Evolutionary conservation across 306 rosid species (phyloP), one percentile per base, ranked within the genome.

Genomic region (Vicia sativa): DNA sequence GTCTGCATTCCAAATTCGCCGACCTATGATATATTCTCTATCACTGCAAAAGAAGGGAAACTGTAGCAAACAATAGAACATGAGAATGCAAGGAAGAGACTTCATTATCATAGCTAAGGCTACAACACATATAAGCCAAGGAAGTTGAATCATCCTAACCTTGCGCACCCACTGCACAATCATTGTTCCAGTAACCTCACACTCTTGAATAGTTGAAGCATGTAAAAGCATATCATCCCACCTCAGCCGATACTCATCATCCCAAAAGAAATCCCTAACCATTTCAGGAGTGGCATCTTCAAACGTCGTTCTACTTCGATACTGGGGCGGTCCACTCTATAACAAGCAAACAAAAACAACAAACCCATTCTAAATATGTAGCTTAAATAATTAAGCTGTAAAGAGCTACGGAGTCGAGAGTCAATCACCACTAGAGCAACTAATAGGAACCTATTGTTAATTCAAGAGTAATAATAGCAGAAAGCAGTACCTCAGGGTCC

Each of bases 1-100:
- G 21, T 82, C 87, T 0, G 84, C 77, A 50, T 82, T 81, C 89
- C 89, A 87, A 52, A 87, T 84, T 59, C 87, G 82, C 1, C 89
- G 80, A 52, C 89, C 92, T 9, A 87, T 84, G 57, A 87, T 64
- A 80, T 87, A 87, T 49, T 87, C 89, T 74, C 89, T 82, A 50
- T 87, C 87, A 73, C 84, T 87, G 74, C 86, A 84, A 63, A 87
- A 87, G 37, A 87, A 80, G 5, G 92, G 92, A 70, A 84, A 87
- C 89, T 87, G 86, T 37, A 21, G 78, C 77, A 82, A 71, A 72
- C 13, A 5, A 23, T 4, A 37, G 10, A 41, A 15, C 3, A 73
- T 75, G 66, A 83, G 83, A 23, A 73, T 23, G 34, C 68, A 65
- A 56, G 10, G 14, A 67, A 66, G 44, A 9, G 19, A 41, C 11